A percentile compares a stretch with the other conserved stretches of the same genome.
Conservation (phyloP, 2,329 filamentous ascomycete species). For the Albifimbria verrucaria region DNA sequence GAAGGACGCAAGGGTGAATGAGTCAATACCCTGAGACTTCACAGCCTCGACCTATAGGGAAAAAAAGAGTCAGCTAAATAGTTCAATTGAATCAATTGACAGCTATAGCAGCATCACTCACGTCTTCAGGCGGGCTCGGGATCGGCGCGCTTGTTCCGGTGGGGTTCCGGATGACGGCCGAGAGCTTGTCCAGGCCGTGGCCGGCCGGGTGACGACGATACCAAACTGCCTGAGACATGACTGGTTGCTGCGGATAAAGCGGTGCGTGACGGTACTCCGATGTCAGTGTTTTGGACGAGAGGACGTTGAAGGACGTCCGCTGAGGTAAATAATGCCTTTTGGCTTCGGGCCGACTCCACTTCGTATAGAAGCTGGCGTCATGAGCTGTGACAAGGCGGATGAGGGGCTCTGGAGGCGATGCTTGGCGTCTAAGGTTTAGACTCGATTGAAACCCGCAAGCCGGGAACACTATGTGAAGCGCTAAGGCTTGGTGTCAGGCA, state of each 20-base stretch:
- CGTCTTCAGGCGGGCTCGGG: constrained; percentile 15
- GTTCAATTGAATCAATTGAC: neutral
- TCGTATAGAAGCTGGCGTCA: neutral
- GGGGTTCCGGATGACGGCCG: constrained; percentile 17
- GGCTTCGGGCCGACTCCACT: neutral
- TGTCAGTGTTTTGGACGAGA: neutral
- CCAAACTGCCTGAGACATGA: constrained; percentile 29
- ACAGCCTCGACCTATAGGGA: constrained; percentile 22
- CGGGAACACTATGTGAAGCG: too few species aligned
- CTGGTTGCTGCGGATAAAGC: constrained; percentile 27
- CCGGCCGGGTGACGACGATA: constrained; percentile 22
- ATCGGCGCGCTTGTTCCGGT: constrained; percentile 8
- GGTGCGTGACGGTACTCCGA: constrained; percentile 21
- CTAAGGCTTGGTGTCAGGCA: too few species aligned
- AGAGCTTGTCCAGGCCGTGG: constrained; percentile 19
- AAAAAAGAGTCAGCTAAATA: neutral
- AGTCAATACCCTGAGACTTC: constrained; percentile 32
- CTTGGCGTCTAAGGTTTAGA: neutral
- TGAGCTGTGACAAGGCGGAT: neutral
- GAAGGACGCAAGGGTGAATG: constrained; percentile 50
- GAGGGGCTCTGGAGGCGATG: neutral
- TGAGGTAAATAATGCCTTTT: neutral
- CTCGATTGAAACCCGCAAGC: too few species aligned
- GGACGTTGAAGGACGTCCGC: neutral
- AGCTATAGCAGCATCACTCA: constrained; percentile 8